Evolutionary conservation across 73 alveolate genomes (phyloP).

Genomic region (Blepharisma stoltei): DNA sequence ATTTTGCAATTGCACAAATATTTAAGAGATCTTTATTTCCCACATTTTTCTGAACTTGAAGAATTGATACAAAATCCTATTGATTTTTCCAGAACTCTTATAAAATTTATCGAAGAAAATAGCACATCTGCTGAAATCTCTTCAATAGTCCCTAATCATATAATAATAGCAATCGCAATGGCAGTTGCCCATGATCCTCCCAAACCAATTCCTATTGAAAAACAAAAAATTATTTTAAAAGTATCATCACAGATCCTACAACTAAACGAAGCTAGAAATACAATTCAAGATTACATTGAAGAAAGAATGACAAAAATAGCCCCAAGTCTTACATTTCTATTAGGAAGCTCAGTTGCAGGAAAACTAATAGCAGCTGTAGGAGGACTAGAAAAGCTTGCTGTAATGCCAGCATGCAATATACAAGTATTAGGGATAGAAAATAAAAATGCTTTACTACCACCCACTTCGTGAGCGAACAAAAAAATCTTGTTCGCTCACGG

Average conservation of each 20-base stretch:
- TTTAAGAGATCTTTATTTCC: slow-evolving; percentile 64
- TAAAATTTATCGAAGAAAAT: slow-evolving; percentile 66
- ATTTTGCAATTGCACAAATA: slow-evolving; percentile 43
- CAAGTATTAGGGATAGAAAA: slow-evolving; percentile 85
- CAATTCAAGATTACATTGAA: slow-evolving; percentile 61
- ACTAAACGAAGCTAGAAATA: slow-evolving; percentile 32
- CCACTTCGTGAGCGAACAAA: too few relatives aligned
- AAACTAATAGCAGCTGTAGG: slow-evolving; percentile 93
- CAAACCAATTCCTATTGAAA: slow-evolving; percentile 40
- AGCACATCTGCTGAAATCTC: slow-evolving; percentile 65
- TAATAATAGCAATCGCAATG: slow-evolving; percentile 74
- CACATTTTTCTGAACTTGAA: slow-evolving; percentile 84
- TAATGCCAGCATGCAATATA: slow-evolving; percentile 92
- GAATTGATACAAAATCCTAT: slow-evolving; percentile 77
- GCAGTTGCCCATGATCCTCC: slow-evolving; percentile 71
- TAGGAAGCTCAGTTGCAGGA: slow-evolving; percentile 88
- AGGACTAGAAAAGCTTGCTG: slow-evolving; percentile 83
- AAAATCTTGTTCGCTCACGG: too few relatives aligned
- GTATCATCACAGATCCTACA: slow-evolving; percentile 33
- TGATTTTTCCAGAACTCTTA: slow-evolving; percentile 80
- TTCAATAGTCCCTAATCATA: slow-evolving; percentile 66
- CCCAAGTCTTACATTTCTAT: slow-evolving; percentile 83
- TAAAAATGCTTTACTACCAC: slow-evolving; percentile 68
- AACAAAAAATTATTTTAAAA: slow-evolving; percentile 51
- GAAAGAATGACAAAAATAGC: slow-evolving; percentile 82